These are phyloP conservation scores for Picocystis sp. DNA, from an alignment of 163 green algal genomes.

Conservation along the genomic window DNA sequence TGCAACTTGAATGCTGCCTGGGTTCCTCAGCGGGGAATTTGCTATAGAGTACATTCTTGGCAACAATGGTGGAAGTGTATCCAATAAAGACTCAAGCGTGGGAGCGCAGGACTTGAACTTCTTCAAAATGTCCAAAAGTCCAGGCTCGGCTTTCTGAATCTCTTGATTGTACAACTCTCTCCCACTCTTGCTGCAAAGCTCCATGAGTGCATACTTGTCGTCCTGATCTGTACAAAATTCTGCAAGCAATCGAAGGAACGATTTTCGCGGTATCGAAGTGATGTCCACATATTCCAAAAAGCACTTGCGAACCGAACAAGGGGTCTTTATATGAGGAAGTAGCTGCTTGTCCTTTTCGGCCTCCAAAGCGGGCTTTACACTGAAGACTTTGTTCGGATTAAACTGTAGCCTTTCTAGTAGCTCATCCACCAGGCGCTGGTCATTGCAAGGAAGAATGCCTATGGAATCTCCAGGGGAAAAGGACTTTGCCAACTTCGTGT, in stretches of 20 bases:
- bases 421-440: slow-evolving; percentile 32
- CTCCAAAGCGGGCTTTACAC: slow-evolving; percentile 9
- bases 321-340: slow-evolving; percentile 49
- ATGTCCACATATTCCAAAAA: slow-evolving; percentile 52
- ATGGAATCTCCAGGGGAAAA: slow-evolving; percentile 28
- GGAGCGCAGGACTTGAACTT: slow-evolving; percentile 48
- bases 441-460: slow-evolving; percentile 56
- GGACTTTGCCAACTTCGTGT: background rate
- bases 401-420: slow-evolving; percentile 45
- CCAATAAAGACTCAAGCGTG: slow-evolving; percentile 55
- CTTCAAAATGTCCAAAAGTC: slow-evolving; percentile 44
- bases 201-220: slow-evolving; percentile 35
- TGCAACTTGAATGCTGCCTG: slow-evolving; percentile 25
- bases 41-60: slow-evolving; percentile 76
- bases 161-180: slow-evolving; percentile 31
- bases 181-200: slow-evolving; percentile 32
- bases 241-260: slow-evolving; percentile 57
- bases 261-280: slow-evolving; percentile 53
- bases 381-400: slow-evolving; percentile 32
- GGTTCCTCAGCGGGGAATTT: slow-evolving; percentile 13
- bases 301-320: slow-evolving; percentile 52
- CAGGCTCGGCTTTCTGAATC: slow-evolving; percentile 28
- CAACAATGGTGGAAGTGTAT: slow-evolving; percentile 57
- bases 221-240: slow-evolving; percentile 45
- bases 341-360: slow-evolving; percentile 11